Conservation (phyloP, 495 filamentous ascomycete species). For the Darksidea phi region DNA sequence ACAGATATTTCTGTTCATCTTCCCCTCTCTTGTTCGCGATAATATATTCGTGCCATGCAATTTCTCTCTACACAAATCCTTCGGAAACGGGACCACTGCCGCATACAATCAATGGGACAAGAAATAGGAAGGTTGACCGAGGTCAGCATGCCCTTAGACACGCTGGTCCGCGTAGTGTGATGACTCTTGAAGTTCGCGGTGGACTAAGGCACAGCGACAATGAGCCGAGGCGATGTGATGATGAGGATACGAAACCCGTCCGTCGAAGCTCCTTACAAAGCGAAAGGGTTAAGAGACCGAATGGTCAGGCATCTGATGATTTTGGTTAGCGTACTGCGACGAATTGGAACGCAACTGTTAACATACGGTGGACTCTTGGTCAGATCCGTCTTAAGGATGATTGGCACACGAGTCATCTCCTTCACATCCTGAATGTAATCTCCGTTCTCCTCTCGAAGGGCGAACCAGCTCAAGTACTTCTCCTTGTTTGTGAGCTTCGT, state of each 20-base stretch:
- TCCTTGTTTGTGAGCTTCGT: constrained; percentile 86
- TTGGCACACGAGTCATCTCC: constrained; percentile 94
- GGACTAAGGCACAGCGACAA: neutral
- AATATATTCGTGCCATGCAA: constrained; percentile 22
- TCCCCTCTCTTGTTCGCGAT: constrained; percentile 2
- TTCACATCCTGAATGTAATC: constrained; percentile 97
- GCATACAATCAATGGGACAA: constrained; percentile 23
- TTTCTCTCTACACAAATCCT: constrained; percentile 29
- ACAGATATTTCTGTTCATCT: constrained; percentile 14
- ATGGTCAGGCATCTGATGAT: constrained; percentile 84
- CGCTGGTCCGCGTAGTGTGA: neutral
- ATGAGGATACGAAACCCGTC: no score
- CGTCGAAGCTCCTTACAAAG: constrained; percentile 56
- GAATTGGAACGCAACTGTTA: neutral
- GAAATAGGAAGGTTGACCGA: constrained; percentile 30
- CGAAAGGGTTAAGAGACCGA: constrained; percentile 94
- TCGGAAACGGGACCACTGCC: constrained; percentile 15
- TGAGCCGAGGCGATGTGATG: no score
- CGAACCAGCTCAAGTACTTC: constrained; percentile 89
- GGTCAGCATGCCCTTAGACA: neutral
- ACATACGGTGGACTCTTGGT: constrained; percentile 98
- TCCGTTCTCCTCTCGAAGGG: constrained; percentile 84
- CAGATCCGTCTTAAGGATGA: constrained; percentile 96
- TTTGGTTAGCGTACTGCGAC: constrained; percentile 22
- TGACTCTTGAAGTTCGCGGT: neutral